These are phyloP conservation scores for Alternaria ventricosa DNA, from an alignment of 2,329 filamentous ascomycete genomes.

Conservation along the genomic window DNA sequence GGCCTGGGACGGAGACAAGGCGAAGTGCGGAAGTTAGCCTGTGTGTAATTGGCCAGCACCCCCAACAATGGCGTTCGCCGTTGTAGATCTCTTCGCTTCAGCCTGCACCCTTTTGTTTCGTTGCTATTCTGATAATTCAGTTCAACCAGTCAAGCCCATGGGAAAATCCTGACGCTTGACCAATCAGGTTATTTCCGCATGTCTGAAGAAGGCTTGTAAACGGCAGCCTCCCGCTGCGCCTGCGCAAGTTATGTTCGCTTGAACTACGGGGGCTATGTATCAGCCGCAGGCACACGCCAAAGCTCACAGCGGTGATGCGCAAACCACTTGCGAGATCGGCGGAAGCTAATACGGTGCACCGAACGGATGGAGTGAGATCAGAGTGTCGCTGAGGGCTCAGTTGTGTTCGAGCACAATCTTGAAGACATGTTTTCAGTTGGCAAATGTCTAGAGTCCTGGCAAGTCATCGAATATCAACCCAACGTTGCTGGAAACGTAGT, in stretches of 20 bases:
- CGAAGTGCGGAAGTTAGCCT: neutral
- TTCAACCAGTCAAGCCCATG: neutral
- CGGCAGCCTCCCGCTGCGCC: neutral
- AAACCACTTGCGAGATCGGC: neutral
- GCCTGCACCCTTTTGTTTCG: neutral
- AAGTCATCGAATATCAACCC: constrained; percentile 53
- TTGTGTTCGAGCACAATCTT: neutral
- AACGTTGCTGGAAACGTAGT: constrained; percentile 58
- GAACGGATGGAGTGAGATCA: neutral
- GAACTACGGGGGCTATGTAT: neutral
- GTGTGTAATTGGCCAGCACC: neutral
- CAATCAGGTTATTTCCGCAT: neutral
- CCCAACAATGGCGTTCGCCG: neutral
- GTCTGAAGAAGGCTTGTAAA: neutral
- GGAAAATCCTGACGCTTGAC: neutral
- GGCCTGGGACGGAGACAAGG: neutral
- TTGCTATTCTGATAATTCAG: neutral
- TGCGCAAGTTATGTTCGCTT: neutral
- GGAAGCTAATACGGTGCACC: neutral
- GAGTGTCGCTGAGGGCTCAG: neutral
- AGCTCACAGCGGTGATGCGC: neutral
- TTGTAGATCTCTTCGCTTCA: neutral
- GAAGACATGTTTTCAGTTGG: constrained; percentile 29
- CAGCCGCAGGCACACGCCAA: neutral
- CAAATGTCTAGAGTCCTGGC: constrained; percentile 54